Evolutionary conservation across 345 rosid species (phyloP).

Genomic region (Citrus unshiu): DNA sequence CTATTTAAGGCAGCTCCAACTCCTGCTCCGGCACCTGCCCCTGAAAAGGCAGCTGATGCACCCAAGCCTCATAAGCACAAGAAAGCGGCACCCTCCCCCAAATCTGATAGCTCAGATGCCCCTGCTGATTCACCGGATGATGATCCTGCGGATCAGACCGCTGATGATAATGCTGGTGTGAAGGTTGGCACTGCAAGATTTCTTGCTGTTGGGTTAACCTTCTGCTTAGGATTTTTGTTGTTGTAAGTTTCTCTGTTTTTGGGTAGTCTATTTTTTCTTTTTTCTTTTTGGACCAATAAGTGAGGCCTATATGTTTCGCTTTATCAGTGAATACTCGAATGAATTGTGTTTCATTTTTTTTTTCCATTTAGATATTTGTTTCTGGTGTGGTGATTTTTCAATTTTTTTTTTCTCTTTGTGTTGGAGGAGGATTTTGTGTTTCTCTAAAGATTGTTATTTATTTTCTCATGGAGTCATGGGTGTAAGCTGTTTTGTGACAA

Average conservation of each 20-base stretch:
- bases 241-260: conserved; percentile 21
- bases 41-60: conserved; percentile 54
- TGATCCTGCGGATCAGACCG: conserved; percentile 47
- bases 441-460: conserved; percentile 6
- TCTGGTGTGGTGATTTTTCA: conserved; percentile 5
- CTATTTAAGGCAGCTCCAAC: conserved; percentile 64
- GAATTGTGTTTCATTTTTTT: background rate
- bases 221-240: conserved; percentile 35
- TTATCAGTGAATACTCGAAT: conserved; percentile 10
- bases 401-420: background rate
- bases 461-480: background rate
- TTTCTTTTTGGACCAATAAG: conserved; percentile 24
- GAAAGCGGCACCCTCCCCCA: conserved; percentile 22
- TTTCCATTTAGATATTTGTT: background rate
- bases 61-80: conserved; percentile 48
- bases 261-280: background rate
- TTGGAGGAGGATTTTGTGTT: conserved; percentile 1
- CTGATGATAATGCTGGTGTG: conserved; percentile 51
- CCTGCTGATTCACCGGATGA: conserved; percentile 69
- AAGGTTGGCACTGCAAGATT: conserved; percentile 29
- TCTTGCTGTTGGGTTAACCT: conserved; percentile 38
- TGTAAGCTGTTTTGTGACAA: conserved; percentile 9
- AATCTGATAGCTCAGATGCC: conserved; percentile 42
- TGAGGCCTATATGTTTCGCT: conserved; percentile 13
- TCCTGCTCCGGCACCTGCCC: conserved; percentile 73